Percentiles rank a stretch among this genome's conserved stretches.
These are phyloP conservation scores for Boletus bicolor DNA, from an alignment of 768 basidiomycete species.

Conservation along the genomic window DNA sequence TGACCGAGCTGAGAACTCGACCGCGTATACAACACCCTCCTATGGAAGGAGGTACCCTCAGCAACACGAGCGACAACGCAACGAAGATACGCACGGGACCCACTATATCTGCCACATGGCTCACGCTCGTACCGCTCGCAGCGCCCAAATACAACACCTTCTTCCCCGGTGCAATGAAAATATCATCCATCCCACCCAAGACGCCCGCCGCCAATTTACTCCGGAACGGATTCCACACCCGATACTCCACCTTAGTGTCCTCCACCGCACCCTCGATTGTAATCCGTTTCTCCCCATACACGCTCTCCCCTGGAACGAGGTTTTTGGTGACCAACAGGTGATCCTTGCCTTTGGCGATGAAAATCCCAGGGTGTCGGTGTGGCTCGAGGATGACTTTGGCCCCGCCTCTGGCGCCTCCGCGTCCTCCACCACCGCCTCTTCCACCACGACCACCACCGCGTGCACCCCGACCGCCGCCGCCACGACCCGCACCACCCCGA, in stretches of 20 bases:
- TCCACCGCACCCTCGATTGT: conserved; percentile 73
- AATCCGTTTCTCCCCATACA: conserved; percentile 98
- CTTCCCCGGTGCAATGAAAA: conserved; percentile 88
- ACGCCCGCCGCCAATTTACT: conserved; percentile 96
- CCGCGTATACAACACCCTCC: conserved; percentile 97
- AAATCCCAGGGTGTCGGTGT: conserved; percentile 91
- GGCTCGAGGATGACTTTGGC: conserved; percentile 91
- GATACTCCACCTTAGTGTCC: conserved; percentile 89
- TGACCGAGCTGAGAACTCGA: conserved; percentile 95
- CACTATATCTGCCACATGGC: conserved; percentile 98
- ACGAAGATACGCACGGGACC: conserved; percentile 66
- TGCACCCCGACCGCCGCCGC: conserved; percentile 48
- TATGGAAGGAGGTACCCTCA: conserved; percentile 28
- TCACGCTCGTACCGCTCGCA: conserved; percentile 95
- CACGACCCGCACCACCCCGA: conserved; percentile 36
- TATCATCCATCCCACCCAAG: conserved; percentile 89
- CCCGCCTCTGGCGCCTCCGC: conserved; percentile 76
- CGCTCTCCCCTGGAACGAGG: conserved; percentile 94
- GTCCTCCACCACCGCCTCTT: conserved; percentile 58
- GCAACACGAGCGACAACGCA: conserved; percentile 1
- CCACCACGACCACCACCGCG: conserved; percentile 48
- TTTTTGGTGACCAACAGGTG: conserved; percentile 97
- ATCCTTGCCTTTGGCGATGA: conserved; percentile 97
- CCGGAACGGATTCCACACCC: conserved; percentile 99
- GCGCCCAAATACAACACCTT: conserved; percentile 98